A percentile compares a stretch with the other conserved stretches of the same genome.
Conservation (phyloP, 1,284 basidiomycete species). For the Ustilago hordei region DNA sequence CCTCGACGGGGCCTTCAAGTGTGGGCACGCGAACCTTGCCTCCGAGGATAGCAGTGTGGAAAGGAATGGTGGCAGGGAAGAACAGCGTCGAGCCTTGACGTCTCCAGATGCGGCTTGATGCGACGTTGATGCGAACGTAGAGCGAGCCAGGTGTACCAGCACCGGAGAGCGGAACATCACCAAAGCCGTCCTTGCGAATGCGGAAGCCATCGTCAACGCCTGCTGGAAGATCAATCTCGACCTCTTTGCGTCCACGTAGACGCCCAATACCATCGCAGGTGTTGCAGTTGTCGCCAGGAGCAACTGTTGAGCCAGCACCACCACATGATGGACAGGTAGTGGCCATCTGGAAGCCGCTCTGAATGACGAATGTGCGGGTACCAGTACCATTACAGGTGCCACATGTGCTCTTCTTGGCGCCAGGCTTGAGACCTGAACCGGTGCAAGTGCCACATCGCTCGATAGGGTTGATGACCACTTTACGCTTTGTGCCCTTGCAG, state of each 20-base stretch:
- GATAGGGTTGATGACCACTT: conserved; percentile 83
- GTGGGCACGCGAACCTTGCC: conserved; percentile 93
- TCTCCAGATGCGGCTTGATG: conserved; percentile 84
- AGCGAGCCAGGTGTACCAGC: conserved; percentile 83
- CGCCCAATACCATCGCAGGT: conserved; percentile 88
- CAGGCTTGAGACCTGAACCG: conserved; percentile 86
- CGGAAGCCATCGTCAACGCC: conserved; percentile 98
- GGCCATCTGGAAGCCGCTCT: conserved; percentile 97
- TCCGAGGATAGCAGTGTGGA: conserved; percentile 91
- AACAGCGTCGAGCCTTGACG: conserved; percentile 93
- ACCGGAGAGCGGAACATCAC: conserved; percentile 82
- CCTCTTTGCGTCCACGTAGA: conserved; percentile 81
- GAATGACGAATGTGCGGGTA: conserved; percentile 88
- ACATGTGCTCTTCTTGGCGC: conserved; percentile 86
- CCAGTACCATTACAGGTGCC: conserved; percentile 86
- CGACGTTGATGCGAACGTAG: conserved; percentile 86
- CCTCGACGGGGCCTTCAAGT: conserved; percentile 93
- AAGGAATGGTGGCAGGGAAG: conserved; percentile 89
- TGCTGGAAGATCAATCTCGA: conserved; percentile 81
- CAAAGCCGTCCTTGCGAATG: conserved; percentile 83
- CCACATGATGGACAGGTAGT: conserved; percentile 87
- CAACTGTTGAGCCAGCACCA: conserved; percentile 85
- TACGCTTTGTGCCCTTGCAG: conserved; percentile 86
- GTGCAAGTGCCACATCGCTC: conserved; percentile 86
- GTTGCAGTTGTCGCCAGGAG: conserved; percentile 82